Evolutionary conservation across 2,329 filamentous ascomycete species (phyloP), one percentile per base, ranked within the genome.

Genomic region (Colletotrichum lentis): DNA sequence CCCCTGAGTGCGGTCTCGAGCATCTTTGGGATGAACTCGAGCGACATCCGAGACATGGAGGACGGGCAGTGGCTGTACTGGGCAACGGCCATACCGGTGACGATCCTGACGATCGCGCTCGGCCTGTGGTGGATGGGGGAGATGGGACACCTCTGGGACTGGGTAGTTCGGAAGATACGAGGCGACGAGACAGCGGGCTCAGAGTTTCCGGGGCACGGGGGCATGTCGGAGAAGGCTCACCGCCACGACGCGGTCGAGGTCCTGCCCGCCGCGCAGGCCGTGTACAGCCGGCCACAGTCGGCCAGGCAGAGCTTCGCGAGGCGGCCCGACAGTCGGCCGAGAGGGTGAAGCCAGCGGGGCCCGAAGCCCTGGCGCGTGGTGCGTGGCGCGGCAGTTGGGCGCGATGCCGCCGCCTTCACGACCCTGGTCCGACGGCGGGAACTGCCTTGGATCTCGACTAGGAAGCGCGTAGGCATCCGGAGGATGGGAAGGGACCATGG

Each of bases 21-120:
- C 72, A 80, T 85, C 64, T 83, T 86, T 70, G 84, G 84, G 62
- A 86, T 86, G 82, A 85, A 86, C 73, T 83, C 83, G 4, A 76
- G 74, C 56, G 84, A 85, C 71, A 76, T 86, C 5, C 79, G 83
- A 31, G 80, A 85, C 70, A 83, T 84, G 79, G 76, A 81, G n/a
- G 73, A 75, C 10, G 76, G 76, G 3, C 83, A 85, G 74, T 83
- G 82, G 80, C 72, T 81, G 3, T 86, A 84, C 74, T 86, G 84
- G 84, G 79, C 77, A 2, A 77, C 80, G 0, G 82, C 84, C 2
- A 63, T 86, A 12, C 83, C 83, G 0, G 75, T 85, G 3, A 85
- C 84, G 0, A 57, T 80, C 0, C 63, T 77, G 3, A 77, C 84
- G 31, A 77, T 84, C 37, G 62, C 78, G 7, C 56, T 77, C 3